Evolutionary conservation across 306 rosid genomes (phyloP), one percentile per base, ranked within the genome.

Genomic region (Cucumis hystrix): DNA sequence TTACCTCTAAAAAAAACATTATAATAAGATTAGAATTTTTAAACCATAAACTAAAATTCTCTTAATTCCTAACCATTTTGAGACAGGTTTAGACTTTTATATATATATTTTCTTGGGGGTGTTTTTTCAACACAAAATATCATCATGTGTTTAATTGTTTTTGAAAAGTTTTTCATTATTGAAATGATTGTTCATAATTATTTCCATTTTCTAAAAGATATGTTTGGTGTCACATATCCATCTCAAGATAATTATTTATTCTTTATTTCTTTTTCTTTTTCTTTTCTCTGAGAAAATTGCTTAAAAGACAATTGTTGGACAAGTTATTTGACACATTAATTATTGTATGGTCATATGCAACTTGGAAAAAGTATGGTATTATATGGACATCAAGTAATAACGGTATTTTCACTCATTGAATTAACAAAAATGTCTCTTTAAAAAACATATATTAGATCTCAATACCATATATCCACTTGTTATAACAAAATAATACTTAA

Each of bases 171-270:
- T 23, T 66, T 41, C 55, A 68, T 41, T 41, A 12, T 6, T 68
- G 74, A 68, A 20, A 68, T 68, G 74, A 68, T 68, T 20, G 55
- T 68, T 43, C 55, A 41, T 68, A 68, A 41, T 68, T 68, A 68
- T 41, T 20, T 41, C 37, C 55, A 68, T 41, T 20, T 20, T 21
- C 55, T 41, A 68, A 41, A 40, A 67, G 52, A 33, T 10, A 67
- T 20, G 74, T 68, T 41, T 20, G 74, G 55, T 68, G 55, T 51
- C 55, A 41, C 74, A 41, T 68, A 33, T 12, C 74, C 20, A 12
- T 68, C 55, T 1, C 28, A 66, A 39, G 21, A 68, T 20, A 41
- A 67, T 40, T 6, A 67, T 28, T 20, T 11, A 14, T 60, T 0
- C 14, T 30, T 12, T 62, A 10, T 16, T 21, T 41, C 9, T 8